Base-by-base conservation (phyloP, 73 alveolate species). In the Stentor roeselii region DNA sequence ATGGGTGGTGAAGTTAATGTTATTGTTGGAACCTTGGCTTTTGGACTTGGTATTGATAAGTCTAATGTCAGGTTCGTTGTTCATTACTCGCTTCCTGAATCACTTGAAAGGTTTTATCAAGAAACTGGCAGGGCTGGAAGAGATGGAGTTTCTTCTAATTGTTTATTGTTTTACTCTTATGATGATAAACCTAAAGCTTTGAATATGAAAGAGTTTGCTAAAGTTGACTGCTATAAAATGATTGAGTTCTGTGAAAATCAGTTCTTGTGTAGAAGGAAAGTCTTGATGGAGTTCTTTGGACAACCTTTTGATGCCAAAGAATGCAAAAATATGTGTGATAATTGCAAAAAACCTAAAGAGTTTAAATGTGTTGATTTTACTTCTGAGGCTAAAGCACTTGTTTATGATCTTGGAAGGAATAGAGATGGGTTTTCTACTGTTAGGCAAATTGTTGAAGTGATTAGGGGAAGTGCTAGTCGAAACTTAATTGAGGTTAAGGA, bases 41-140 rank as follows among this genome's bases (percentile, higher is more conserved):
- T 98, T 84, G 99, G 99, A 59, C 92, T 98, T 98, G 99, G 99
- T 75, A 98, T 98, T 15, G 98, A 97, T 90, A 98, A 98, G 92
- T 86, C 88, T 75, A 99, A 98, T 91, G 99, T 97, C 82, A 89
- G 99, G 82, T 98, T 96, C 88, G 98, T 98, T 15, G 97, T 98
- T 39, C 99, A 98, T 84, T 90, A 86, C 89, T 93, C 98, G 31
- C 88, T 98, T 76, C 99, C 99, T 36, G 93, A 92, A 86, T 87
- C 97, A 34, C 87, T 96, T 78, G 99, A 97, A 88, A 84, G 86
- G 78, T 97, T 96, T 87, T 96, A 94, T 60, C 98, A 97, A 87
- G 99, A 97, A 89, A 95, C 98, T 0, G 99, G 99, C 6, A 88
- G 99, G 38, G 99, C 99, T 6, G 99, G 99, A 15, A 84, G 99